Conservation (phyloP, 169 alveolate species). For the Eimeria falciformis region DNA sequence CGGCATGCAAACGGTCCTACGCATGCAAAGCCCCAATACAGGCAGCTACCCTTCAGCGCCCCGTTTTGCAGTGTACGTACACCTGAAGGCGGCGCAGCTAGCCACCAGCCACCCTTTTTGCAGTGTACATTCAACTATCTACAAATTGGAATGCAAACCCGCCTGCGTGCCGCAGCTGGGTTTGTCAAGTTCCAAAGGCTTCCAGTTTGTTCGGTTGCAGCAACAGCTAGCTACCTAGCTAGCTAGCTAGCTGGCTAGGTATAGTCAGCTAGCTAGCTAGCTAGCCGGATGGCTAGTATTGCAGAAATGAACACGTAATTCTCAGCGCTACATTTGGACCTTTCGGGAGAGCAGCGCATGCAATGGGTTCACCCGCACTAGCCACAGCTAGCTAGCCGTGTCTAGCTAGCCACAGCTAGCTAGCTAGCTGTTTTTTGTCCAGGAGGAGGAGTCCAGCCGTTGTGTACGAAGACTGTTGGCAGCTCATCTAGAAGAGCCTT, state of each 20-base stretch:
- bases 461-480: neutral
- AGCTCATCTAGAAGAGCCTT: conserved; percentile 46
- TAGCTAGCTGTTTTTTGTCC: neutral
- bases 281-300: neutral
- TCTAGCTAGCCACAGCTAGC: conserved; percentile 26
- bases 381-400: conserved; percentile 20
- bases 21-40: too few relatives aligned
- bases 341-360: neutral
- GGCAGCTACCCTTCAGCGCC: neutral
- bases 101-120: neutral
- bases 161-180: too few relatives aligned
- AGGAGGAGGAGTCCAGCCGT: conserved; percentile 44
- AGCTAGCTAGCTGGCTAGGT: neutral
- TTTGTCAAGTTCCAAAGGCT: too few relatives aligned
- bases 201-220: neutral
- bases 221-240: neutral
- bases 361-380: neutral
- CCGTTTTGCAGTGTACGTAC: neutral
- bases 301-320: too few relatives aligned
- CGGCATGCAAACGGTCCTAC: too few relatives aligned
- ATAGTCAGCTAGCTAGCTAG: neutral
- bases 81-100: neutral
- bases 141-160: neutral
- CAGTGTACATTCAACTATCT: neutral
- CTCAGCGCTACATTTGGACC: too few relatives aligned